Conservation (phyloP, 768 basidiomycete genomes). For the Lentinula sp. region DNA sequence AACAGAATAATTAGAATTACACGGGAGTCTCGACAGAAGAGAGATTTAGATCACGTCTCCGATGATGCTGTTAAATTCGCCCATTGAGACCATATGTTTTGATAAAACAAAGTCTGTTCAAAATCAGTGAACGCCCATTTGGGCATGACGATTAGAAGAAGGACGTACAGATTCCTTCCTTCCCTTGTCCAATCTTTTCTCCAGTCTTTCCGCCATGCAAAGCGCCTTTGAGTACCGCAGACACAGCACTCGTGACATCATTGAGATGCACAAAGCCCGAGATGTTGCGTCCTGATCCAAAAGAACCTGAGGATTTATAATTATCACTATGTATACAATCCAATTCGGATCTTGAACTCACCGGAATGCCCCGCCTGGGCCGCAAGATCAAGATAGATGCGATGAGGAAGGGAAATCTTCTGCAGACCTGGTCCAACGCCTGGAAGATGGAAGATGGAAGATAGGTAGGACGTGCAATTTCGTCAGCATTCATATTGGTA, state of each 20-base stretch:
- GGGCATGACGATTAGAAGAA: background rate
- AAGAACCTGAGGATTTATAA: conserved; percentile 16
- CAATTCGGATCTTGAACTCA: background rate
- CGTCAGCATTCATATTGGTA: background rate
- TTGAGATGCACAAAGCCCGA: conserved; percentile 34
- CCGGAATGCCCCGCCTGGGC: conserved; percentile 27
- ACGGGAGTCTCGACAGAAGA: background rate
- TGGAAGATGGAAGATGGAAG: background rate
- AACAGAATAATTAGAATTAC: background rate
- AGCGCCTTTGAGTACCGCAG: conserved; percentile 31
- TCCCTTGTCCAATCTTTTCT: conserved; percentile 31
- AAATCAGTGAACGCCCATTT: background rate
- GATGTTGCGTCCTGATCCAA: conserved; percentile 32
- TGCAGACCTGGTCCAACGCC: conserved; percentile 36
- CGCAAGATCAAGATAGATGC: conserved; percentile 26
- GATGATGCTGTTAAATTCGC: background rate
- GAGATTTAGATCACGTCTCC: background rate
- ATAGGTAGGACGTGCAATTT: background rate
- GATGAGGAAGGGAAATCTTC: conserved; percentile 29
- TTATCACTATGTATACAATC: background rate
- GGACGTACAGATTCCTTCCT: conserved; percentile 32
- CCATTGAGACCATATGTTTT: background rate
- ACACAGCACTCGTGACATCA: conserved; percentile 28
- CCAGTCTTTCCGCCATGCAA: conserved; percentile 30
- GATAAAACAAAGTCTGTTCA: background rate